phyloP scores from a whole-genome alignment of 2,329 filamentous ascomycete genomes.

The Paramyrothecium roridum region DNA sequence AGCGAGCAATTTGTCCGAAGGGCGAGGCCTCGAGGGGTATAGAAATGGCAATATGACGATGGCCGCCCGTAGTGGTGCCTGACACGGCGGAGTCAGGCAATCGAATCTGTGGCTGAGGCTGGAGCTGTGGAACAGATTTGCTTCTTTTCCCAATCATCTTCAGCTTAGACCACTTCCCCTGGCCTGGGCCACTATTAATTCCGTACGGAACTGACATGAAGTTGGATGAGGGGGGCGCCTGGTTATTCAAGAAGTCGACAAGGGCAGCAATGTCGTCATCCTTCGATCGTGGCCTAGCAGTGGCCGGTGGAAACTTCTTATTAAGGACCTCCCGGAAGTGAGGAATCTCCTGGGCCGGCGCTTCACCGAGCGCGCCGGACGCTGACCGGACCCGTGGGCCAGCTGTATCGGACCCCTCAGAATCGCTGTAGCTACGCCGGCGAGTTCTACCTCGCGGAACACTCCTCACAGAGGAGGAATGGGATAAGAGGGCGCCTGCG shows the following conservation, averaged over 20 bases:
- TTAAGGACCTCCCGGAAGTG: slow-evolving; percentile 4
- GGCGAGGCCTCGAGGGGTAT: slow-evolving; percentile 52
- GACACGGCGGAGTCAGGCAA: slow-evolving; percentile 56
- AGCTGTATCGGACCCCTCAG: neutral
- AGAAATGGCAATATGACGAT: slow-evolving; percentile 59
- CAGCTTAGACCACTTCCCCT: slow-evolving; percentile 38
- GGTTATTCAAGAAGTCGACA: slow-evolving; percentile 47
- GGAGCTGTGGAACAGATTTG: slow-evolving; percentile 26
- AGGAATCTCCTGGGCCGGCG: neutral
- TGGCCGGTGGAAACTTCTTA: slow-evolving; percentile 15
- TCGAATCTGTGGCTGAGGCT: slow-evolving; percentile 22
- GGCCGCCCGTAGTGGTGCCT: slow-evolving; percentile 48
- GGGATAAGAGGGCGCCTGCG: neutral
- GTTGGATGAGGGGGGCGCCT: slow-evolving; percentile 45
- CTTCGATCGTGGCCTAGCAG: slow-evolving; percentile 7
- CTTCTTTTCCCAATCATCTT: slow-evolving; percentile 35
- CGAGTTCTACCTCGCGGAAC: neutral
- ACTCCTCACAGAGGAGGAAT: neutral
- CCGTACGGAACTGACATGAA: slow-evolving; percentile 43
- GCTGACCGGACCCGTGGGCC: neutral
- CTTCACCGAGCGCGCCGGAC: neutral
- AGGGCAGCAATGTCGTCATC: slow-evolving; percentile 31
- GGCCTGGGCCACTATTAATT: slow-evolving; percentile 22
- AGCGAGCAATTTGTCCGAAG: slow-evolving; percentile 26
- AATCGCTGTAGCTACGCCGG: neutral